Evolutionary conservation across 1,284 basidiomycete genomes (phyloP).

Genomic region (Coriolopsis trogii): DNA sequence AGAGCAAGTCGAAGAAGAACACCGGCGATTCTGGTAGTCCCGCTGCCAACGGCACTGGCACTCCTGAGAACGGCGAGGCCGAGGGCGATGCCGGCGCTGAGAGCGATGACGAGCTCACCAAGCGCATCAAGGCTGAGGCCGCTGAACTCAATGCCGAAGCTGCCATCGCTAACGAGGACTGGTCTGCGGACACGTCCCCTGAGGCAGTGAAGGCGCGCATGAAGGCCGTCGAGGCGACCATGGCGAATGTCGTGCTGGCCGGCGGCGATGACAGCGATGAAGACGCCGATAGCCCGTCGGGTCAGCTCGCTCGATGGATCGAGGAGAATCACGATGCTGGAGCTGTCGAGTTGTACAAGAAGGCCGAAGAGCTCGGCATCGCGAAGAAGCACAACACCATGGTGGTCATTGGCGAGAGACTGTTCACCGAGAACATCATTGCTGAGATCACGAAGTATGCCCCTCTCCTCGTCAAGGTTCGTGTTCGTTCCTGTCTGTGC

Average conservation of each 20-base stretch:
- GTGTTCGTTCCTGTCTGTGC: conserved; percentile 21
- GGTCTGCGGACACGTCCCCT: conserved; percentile 91
- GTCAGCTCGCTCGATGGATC: conserved; percentile 85
- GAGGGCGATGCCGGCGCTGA: conserved; percentile 51
- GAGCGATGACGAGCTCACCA: conserved; percentile 82
- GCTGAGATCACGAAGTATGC: conserved; percentile 76
- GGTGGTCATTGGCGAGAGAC: conserved; percentile 83
- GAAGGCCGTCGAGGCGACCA: conserved; percentile 71
- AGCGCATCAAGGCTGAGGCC: conserved; percentile 86
- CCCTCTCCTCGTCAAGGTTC: conserved; percentile 82
- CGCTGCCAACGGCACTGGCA: conserved; percentile 32
- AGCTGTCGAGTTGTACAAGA: conserved; percentile 46
- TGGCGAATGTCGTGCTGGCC: conserved; percentile 57
- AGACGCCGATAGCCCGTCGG: conserved; percentile 85
- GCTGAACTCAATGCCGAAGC: conserved; percentile 71
- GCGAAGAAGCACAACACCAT: conserved; percentile 96
- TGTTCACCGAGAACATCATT: conserved; percentile 83
- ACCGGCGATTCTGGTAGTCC: conserved; percentile 34
- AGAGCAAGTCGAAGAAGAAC: conserved; percentile 66
- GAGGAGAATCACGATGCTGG: conserved; percentile 67
- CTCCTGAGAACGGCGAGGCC: conserved; percentile 51
- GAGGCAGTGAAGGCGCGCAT: conserved; percentile 90
- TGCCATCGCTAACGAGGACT: conserved; percentile 71
- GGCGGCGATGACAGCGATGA: conserved; percentile 91
- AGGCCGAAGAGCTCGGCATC: conserved; percentile 90